Base-by-base conservation (phyloP, 352 stramenopile genomes). In the Pelagophyceae sp. region DNA sequence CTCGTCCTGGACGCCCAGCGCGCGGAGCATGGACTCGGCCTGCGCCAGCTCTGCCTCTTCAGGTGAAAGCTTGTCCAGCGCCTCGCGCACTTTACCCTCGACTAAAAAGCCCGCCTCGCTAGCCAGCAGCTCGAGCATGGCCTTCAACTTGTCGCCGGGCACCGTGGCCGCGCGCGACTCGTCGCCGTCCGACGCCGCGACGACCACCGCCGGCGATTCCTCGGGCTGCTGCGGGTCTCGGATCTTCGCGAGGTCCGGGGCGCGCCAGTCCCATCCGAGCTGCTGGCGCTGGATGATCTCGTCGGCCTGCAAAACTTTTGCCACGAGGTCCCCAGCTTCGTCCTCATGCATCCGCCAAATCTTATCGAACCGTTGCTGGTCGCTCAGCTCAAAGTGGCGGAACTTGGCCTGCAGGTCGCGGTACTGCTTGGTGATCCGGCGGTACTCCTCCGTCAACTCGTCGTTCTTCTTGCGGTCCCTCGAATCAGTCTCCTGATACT, bases 371-470 rank as follows among this genome's bases (percentile, higher is more conserved):
- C 90, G 95, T 65, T 84, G 87, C 70, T 86, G 85, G 82, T 97
- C 93, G 54, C 88, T 88, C 15, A 90, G 72, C 72, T 96, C 90
- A 78, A 98, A 98, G 82, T 98, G 93, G 29, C 88, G 85, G 65
- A 95, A 96, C 80, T 97, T 97, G 76, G 87, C 91, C 78, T 98
- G 93, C 51, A 98, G 80, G 63, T 98, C 93, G 61, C 94, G 94
- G 85, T 98, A 98, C 80, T 97, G 91, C 83, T 95, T 96, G 11
- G 93, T 97, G 75, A 97, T 86, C 27, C 91, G 87, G 0, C 89
- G 86, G 64, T 96, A 97, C 79, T 98, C 93, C 64, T 96, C 91
- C 6, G 91, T 97, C 32, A 98, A 89, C 64, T 96, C 89, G 74
- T 95, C 86, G 82, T 97, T 97, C 72, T 92, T 86, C 45, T 93